Evolutionary conservation across 148 eudicot genomes (phyloP).

Genomic region (Polygonum aviculare): DNA sequence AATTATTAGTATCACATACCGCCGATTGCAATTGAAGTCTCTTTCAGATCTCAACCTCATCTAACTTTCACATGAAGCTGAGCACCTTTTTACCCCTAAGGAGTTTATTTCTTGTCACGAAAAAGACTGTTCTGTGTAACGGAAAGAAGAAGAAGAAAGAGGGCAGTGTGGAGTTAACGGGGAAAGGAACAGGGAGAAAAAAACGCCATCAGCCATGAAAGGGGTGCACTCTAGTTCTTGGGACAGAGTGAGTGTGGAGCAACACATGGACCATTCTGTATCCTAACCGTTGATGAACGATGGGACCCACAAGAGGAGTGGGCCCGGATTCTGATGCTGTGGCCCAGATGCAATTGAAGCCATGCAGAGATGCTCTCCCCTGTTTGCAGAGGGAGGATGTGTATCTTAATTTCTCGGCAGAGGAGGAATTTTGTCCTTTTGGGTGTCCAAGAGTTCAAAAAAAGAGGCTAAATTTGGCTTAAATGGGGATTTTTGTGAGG

Average conservation of each 20-base stretch:
- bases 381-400: neutral
- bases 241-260: conserved; percentile 8
- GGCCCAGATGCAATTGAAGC: conserved; percentile 14
- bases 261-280: conserved; percentile 3
- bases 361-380: conserved; percentile 1
- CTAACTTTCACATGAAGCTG: conserved; percentile 32
- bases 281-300: conserved; percentile 28
- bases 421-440: neutral
- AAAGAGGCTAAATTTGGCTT: neutral
- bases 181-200: neutral
- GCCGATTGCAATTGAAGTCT: conserved; percentile 13
- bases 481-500: neutral
- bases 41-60: conserved; percentile 22
- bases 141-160: neutral
- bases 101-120: conserved; percentile 12
- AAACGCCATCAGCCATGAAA: neutral
- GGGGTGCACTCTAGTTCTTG: neutral
- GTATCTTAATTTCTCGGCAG: neutral
- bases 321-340: conserved; percentile 15
- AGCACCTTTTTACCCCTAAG: conserved; percentile 4
- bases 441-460: neutral
- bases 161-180: neutral
- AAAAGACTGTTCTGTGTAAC: conserved; percentile 23
- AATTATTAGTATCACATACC: conserved; percentile 6
- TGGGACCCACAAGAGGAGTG: conserved; percentile 18